Conservation (phyloP, 2,329 filamentous ascomycete species). For the Blastomyces gilchristii region DNA sequence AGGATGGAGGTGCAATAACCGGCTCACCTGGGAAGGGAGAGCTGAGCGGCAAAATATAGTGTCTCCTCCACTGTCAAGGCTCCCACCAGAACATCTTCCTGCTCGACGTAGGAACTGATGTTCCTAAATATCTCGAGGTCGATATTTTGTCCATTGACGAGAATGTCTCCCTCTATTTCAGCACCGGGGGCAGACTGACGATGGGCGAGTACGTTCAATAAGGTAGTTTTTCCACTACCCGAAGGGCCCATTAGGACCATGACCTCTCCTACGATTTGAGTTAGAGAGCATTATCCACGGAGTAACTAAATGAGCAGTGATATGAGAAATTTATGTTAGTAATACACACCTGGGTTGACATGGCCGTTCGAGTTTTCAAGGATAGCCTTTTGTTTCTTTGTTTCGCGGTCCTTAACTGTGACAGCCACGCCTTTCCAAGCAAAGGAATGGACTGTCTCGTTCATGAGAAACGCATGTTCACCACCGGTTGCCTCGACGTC, state of each 20-base stretch:
- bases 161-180: constrained; percentile 43
- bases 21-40: constrained; percentile 48
- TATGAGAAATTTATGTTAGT: background rate
- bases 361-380: constrained; percentile 54
- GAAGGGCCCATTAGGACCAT: constrained; percentile 73
- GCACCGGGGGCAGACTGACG: constrained; percentile 46
- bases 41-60: constrained; percentile 62
- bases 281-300: background rate
- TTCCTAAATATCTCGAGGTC: constrained; percentile 49
- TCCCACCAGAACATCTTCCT: constrained; percentile 76
- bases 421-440: constrained; percentile 59
- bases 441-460: constrained; percentile 54
- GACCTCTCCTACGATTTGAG: constrained; percentile 48
- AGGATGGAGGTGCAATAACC: background rate
- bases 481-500: constrained; percentile 25
- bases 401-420: constrained; percentile 59
- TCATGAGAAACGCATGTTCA: constrained; percentile 32
- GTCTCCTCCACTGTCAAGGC: constrained; percentile 73
- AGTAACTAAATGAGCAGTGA: background rate
- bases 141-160: constrained; percentile 53
- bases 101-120: constrained; percentile 71
- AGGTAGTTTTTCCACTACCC: constrained; percentile 68
- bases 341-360: constrained; percentile 48
- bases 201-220: constrained; percentile 68
- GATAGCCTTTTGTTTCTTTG: constrained; percentile 53